These are phyloP conservation scores for Hyaloperonospora arabidopsidis DNA, from an alignment of 352 stramenopile species.

Conservation along the genomic window DNA sequence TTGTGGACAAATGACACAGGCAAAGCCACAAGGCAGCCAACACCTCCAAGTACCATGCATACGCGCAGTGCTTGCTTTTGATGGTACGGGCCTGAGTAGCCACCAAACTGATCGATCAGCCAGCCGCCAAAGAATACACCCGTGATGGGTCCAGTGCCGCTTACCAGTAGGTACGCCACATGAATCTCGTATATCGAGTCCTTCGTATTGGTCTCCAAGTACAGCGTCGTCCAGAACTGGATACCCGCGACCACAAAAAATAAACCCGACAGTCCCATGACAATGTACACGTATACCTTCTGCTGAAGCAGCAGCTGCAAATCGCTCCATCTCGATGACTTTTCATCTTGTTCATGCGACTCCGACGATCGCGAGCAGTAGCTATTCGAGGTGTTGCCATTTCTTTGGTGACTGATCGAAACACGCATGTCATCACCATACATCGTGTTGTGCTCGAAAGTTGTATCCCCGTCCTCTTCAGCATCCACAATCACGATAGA, in stretches of 20 bases:
- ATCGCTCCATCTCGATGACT: conserved; percentile 37
- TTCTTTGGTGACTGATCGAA: conserved; percentile 15
- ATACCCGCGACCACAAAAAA: conserved; percentile 79
- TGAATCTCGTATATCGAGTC: conserved; percentile 78
- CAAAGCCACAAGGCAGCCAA: conserved; percentile 40
- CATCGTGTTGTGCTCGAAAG: conserved; percentile 21
- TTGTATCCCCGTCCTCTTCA: conserved; percentile 33
- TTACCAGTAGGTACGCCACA: conserved; percentile 62
- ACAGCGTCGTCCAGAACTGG: conserved; percentile 82
- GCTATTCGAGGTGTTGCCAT: conserved; percentile 7
- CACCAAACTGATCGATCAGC: conserved; percentile 73
- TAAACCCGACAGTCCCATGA: conserved; percentile 69
- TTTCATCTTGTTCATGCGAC: conserved; percentile 14
- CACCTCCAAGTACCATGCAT: conserved; percentile 58
- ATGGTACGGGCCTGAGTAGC: conserved; percentile 60
- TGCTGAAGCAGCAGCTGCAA: conserved; percentile 46
- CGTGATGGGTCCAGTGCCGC: conserved; percentile 67
- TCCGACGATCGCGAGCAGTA: conserved; percentile 17
- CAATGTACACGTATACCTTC: conserved; percentile 67
- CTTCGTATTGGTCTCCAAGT: conserved; percentile 70
- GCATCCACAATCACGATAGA: conserved; percentile 63
- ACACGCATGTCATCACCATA: conserved; percentile 29
- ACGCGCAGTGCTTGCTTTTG: conserved; percentile 61
- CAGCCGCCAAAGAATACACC: conserved; percentile 82
- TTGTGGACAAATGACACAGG: conserved; percentile 63